Conservation (phyloP, 2,329 filamentous ascomycete genomes). For the Arthrobotrys conoides region DNA sequence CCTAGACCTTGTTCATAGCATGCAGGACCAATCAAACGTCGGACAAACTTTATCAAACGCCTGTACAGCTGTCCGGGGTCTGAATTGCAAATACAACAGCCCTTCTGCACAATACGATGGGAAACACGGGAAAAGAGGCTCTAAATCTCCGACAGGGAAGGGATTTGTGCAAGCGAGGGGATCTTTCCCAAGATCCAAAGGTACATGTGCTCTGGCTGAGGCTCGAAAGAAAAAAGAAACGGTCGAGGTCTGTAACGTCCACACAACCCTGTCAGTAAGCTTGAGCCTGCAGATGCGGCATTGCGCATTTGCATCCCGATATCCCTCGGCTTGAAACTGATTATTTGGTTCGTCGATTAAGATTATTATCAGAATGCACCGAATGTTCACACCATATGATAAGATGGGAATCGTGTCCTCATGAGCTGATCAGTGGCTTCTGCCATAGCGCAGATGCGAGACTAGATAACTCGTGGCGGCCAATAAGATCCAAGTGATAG, state of each 20-base stretch:
- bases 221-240: conserved; percentile 9
- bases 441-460: neutral
- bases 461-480: neutral
- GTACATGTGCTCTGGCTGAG: neutral
- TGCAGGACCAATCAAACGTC: conserved; percentile 41
- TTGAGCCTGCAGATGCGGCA: conserved; percentile 20
- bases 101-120: conserved; percentile 16
- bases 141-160: conserved; percentile 47
- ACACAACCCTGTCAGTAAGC: neutral
- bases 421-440: neutral
- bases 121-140: conserved; percentile 36
- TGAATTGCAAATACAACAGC: conserved; percentile 50
- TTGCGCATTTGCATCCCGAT: neutral
- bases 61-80: neutral
- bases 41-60: conserved; percentile 26
- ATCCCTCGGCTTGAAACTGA: neutral
- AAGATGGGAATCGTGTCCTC: neutral
- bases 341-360: neutral
- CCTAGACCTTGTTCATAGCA: neutral
- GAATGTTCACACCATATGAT: neutral
- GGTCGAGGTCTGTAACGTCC: neutral
- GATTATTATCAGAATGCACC: neutral
- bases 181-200: conserved; percentile 4
- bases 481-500: neutral
- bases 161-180: conserved; percentile 44